Evolutionary conservation across 2,329 filamentous ascomycete genomes (phyloP).

Genomic region (Xylariaceae sp.): DNA sequence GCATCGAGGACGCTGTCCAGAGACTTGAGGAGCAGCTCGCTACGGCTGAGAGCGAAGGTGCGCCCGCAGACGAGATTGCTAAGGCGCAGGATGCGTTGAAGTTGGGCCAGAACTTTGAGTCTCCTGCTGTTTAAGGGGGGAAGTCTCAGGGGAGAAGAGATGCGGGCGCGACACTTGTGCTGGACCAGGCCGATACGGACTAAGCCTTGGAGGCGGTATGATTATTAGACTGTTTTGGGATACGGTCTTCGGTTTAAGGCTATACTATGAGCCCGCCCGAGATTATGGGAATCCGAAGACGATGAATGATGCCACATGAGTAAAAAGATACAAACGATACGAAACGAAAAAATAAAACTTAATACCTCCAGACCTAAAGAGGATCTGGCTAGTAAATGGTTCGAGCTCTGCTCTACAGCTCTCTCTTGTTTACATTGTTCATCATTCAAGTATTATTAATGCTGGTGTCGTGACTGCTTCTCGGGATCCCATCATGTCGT

Average conservation of each 20-base stretch:
- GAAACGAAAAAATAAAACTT: conserved; percentile 1
- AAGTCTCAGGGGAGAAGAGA: neutral
- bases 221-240: neutral
- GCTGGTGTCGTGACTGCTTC: neutral
- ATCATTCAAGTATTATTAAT: conserved; percentile 10
- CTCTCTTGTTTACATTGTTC: conserved; percentile 15
- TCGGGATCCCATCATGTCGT: conserved; percentile 36
- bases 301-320: conserved; percentile 17
- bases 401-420: conserved; percentile 11
- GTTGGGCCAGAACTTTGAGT: conserved; percentile 42
- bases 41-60: conserved; percentile 46
- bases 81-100: conserved; percentile 51
- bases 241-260: neutral
- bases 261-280: neutral
- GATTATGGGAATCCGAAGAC: neutral
- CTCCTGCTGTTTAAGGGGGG: conserved; percentile 18
- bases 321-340: conserved; percentile 1
- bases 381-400: neutral
- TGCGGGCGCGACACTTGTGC: neutral
- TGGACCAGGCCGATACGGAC: neutral
- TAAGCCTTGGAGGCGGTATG: neutral
- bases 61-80: conserved; percentile 45
- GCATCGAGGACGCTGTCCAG: conserved; percentile 65
- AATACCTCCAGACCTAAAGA: neutral
- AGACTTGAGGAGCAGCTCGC: conserved; percentile 75